Percentiles rank a stretch among this genome's conserved stretches.
Evolutionary conservation across 352 stramenopile species (phyloP).

Genomic region (Phytophthora tentaculata): DNA sequence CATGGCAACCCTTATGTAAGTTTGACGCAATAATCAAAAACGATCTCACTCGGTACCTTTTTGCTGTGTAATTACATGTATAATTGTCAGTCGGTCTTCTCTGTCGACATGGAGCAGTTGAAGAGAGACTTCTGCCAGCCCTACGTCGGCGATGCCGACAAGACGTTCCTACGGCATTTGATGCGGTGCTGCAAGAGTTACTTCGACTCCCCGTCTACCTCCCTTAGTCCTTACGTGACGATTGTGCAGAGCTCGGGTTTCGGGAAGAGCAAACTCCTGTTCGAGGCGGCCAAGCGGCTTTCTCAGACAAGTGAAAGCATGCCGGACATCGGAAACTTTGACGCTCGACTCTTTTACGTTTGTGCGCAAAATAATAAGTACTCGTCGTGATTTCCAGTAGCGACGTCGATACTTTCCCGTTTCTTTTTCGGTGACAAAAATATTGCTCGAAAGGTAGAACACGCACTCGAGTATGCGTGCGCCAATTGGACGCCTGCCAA

Average conservation of each 20-base stretch:
- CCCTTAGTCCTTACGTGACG: background rate
- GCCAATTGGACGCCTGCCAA: too few species aligned
- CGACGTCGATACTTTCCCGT: background rate
- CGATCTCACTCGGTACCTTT: too few species aligned
- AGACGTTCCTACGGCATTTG: background rate
- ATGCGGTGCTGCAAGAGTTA: background rate
- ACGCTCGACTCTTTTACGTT: background rate
- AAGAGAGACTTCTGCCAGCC: background rate
- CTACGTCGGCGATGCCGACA: background rate
- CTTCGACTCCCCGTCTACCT: background rate
- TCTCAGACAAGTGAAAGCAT: background rate
- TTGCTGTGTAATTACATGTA: too few species aligned
- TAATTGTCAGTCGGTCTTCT: too few species aligned
- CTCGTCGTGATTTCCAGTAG: slow-evolving; percentile 1
- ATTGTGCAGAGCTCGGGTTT: slow-evolving; percentile 13
- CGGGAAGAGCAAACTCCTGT: slow-evolving; percentile 9
- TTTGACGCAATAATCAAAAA: too few species aligned
- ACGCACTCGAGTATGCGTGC: background rate
- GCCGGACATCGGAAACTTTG: background rate
- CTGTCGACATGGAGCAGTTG: background rate
- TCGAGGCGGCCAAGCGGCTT: background rate
- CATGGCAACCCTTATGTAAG: too few species aligned
- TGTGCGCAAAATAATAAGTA: background rate
- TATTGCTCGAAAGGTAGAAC: background rate
- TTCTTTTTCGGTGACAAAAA: background rate